Evolutionary conservation across 352 stramenopile species (phyloP).

Genomic region (Aphanomyces euteiches): DNA sequence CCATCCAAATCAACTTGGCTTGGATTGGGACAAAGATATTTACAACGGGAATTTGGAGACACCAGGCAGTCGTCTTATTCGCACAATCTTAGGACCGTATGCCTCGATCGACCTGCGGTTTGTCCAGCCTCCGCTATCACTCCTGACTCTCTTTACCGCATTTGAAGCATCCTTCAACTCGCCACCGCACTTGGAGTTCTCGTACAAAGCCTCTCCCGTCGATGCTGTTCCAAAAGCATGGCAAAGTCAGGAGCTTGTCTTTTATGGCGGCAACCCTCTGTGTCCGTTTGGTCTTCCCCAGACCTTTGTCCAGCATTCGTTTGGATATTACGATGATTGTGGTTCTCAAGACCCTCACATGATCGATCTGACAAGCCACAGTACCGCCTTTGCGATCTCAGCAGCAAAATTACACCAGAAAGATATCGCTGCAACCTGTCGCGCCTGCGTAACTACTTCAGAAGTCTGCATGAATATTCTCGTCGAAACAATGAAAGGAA

Average conservation of each 20-base stretch:
- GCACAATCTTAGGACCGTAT: neutral
- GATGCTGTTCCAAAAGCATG: no score
- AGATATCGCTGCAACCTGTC: no score
- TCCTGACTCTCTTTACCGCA: neutral
- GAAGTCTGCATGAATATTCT: no score
- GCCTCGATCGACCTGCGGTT: neutral
- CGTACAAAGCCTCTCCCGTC: neutral
- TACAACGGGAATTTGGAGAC: neutral
- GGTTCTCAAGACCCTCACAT: no score
- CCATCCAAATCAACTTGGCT: neutral
- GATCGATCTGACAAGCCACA: neutral
- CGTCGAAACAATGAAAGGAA: no score
- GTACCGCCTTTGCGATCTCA: neutral
- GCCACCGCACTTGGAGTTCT: neutral
- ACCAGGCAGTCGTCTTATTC: neutral
- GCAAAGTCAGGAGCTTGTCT: neutral
- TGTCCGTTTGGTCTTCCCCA: conserved; percentile 1
- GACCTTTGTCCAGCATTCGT: conserved; percentile 1
- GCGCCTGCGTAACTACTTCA: no score
- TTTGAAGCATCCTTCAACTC: neutral
- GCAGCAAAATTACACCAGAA: neutral
- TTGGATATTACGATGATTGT: conserved; percentile 10
- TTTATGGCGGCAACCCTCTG: conserved; percentile 15
- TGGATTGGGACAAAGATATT: neutral
- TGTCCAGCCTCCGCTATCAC: neutral